These are phyloP conservation scores for Yarrowia divulgata DNA, from an alignment of 805 yeast genomes.

Conservation along the genomic window DNA sequence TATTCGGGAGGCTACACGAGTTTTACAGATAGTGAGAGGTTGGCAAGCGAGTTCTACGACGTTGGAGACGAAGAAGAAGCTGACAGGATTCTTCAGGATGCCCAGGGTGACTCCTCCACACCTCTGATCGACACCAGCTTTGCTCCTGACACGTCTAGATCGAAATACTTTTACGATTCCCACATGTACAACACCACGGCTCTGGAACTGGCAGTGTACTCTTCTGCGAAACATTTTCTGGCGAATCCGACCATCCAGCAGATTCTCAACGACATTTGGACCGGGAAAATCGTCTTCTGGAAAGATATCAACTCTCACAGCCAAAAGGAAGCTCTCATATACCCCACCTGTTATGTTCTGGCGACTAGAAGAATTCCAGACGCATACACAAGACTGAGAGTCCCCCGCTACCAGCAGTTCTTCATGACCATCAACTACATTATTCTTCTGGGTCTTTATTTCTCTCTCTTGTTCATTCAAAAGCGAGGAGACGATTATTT, in stretches of 20 bases:
- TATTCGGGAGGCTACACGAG: not conserved
- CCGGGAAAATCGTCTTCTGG: slow-evolving; percentile 51
- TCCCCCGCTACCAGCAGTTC: slow-evolving; percentile 6
- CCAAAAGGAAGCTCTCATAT: slow-evolving; percentile 44
- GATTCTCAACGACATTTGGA: slow-evolving; percentile 48
- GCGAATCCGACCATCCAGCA: slow-evolving; percentile 47
- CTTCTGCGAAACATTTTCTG: slow-evolving; percentile 46
- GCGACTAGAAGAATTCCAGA: slow-evolving; percentile 10
- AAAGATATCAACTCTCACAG: slow-evolving; percentile 46
- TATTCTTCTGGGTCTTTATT: slow-evolving; percentile 4
- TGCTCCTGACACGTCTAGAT: not conserved
- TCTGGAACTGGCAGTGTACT: slow-evolving; percentile 19
- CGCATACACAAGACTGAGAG: slow-evolving; percentile 16
- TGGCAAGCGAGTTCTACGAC: too few species aligned
- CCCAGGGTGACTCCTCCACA: too few species aligned
- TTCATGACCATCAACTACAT: slow-evolving; percentile 28
- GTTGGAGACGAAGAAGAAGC: too few species aligned
- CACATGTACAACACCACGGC: slow-evolving; percentile 12
- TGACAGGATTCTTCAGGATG: too few species aligned
- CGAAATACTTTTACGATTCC: not conserved
- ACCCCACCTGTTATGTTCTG: slow-evolving; percentile 8
- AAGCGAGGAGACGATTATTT: slow-evolving; percentile 17
- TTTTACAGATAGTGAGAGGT: too few species aligned
- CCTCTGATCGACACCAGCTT: not conserved
- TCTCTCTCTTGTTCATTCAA: slow-evolving; percentile 14